A percentile compares a stretch with the other conserved stretches of the same genome.
Conservation (phyloP, 805 yeast species). For the Cyberlindnera bimundalis region DNA sequence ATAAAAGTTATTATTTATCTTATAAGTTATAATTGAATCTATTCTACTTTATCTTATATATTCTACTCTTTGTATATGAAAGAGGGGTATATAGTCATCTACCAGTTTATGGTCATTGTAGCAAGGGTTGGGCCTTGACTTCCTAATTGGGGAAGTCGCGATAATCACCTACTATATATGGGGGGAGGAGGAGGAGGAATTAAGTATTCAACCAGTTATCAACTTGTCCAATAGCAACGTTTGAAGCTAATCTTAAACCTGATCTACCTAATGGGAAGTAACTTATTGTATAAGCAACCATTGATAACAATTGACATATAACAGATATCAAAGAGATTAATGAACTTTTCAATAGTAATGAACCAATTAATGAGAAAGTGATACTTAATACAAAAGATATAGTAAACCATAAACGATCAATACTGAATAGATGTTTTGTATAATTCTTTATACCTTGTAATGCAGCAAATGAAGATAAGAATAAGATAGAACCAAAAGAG, state of each 20-base stretch:
- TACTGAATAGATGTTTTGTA: slow-evolving; percentile 14
- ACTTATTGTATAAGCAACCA: slow-evolving; percentile 18
- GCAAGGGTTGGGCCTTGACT: too few relatives aligned
- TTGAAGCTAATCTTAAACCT: slow-evolving; percentile 18
- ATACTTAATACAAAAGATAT: slow-evolving; percentile 13
- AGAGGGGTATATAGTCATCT: too few relatives aligned
- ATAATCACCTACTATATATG: too few relatives aligned
- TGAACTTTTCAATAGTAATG: slow-evolving; percentile 13
- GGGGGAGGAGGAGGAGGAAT: too few relatives aligned
- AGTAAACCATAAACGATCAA: slow-evolving; percentile 22
- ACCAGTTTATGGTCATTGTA: too few relatives aligned
- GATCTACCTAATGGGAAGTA: slow-evolving; percentile 23
- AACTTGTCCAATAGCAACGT: slow-evolving; percentile 17
- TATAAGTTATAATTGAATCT: too few relatives aligned
- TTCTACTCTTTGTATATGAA: too few relatives aligned
- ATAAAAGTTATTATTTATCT: too few relatives aligned
- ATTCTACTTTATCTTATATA: too few relatives aligned
- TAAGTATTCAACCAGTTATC: slow-evolving; percentile 20
- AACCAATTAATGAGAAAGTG: slow-evolving; percentile 10
- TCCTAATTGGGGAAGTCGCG: slow-evolving; percentile 1
- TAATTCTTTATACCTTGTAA: slow-evolving; percentile 15
- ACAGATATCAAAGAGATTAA: slow-evolving; percentile 13
- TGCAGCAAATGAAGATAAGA: slow-evolving; percentile 17
- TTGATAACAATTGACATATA: slow-evolving; percentile 11
- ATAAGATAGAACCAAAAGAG: slow-evolving; percentile 19